Conservation (phyloP, 805 yeast species). For the Priceomyces haplophilus region DNA sequence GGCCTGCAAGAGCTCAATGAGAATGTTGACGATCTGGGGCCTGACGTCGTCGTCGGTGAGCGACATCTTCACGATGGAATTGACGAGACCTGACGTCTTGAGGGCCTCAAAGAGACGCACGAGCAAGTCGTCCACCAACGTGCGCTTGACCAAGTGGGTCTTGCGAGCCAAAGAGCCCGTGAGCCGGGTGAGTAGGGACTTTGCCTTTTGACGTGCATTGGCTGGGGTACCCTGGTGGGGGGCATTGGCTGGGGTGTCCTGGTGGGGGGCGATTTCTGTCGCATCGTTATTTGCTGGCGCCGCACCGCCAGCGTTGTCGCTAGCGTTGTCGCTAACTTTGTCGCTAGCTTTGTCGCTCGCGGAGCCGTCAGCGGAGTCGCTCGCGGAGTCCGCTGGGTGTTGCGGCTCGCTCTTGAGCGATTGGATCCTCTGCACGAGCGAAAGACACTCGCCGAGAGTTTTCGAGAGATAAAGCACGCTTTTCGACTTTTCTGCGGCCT, state of each 20-base stretch:
- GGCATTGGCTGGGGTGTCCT: too few relatives aligned
- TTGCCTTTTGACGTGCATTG: slow-evolving; percentile 1
- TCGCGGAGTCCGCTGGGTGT: too few relatives aligned
- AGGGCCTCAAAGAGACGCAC: slow-evolving; percentile 22
- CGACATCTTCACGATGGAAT: slow-evolving; percentile 23
- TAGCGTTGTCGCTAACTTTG: background rate
- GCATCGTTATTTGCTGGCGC: too few relatives aligned
- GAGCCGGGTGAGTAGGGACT: slow-evolving; percentile 8
- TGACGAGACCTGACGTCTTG: slow-evolving; percentile 29
- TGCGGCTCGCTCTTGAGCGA: background rate
- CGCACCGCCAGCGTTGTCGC: background rate
- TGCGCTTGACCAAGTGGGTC: slow-evolving; percentile 2
- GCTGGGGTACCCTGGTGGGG: too few relatives aligned
- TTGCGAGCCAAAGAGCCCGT: slow-evolving; percentile 9
- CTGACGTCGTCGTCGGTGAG: slow-evolving; percentile 29
- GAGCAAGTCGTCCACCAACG: slow-evolving; percentile 17
- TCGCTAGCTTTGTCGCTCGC: background rate
- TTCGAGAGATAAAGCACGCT: background rate
- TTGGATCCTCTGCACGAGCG: background rate
- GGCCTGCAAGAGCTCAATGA: slow-evolving; percentile 23
- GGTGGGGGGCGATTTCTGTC: too few relatives aligned
- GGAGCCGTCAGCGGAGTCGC: too few relatives aligned
- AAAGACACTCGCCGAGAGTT: background rate
- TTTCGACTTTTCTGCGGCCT: background rate
- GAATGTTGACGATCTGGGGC: slow-evolving; percentile 19